phyloP scores from a whole-genome alignment of 2,329 filamentous ascomycete species.

The Graphilbum fragrans region DNA sequence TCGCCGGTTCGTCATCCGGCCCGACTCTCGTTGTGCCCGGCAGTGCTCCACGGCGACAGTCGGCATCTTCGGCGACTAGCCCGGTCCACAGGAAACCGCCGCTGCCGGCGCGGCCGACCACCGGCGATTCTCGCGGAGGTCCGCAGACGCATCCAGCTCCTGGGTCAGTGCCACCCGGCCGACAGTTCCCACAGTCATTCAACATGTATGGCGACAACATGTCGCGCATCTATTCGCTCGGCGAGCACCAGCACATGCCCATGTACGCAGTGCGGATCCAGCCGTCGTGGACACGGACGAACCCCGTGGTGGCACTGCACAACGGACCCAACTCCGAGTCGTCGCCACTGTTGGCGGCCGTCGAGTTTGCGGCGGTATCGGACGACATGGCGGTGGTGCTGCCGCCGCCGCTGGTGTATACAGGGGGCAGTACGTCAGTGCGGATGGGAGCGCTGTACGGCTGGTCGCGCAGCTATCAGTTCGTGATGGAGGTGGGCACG shows the following conservation, averaged over 20 bases:
- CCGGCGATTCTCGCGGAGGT: too few species aligned
- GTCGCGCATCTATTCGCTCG: conserved; percentile 14
- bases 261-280: conserved; percentile 20
- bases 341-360: conserved; percentile 18
- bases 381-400: conserved; percentile 15
- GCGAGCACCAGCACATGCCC: conserved; percentile 18
- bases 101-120: not conserved
- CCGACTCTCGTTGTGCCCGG: not conserved
- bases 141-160: conserved; percentile 1
- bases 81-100: not conserved
- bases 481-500: conserved; percentile 21
- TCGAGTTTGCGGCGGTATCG: conserved; percentile 9
- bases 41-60: not conserved
- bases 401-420: conserved; percentile 14
- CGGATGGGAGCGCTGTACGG: conserved; percentile 4
- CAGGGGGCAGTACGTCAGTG: conserved; percentile 9
- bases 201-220: conserved; percentile 17
- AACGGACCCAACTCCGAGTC: conserved; percentile 16
- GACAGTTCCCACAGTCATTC: conserved; percentile 20
- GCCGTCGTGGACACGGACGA: conserved; percentile 11
- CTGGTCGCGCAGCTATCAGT: conserved; percentile 15
- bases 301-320: conserved; percentile 21
- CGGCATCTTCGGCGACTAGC: not conserved
- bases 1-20: not conserved
- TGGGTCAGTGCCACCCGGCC: conserved; percentile 9